phyloP scores from a whole-genome alignment of 2,329 filamentous ascomycete species.

The Aspergillus ustus region DNA sequence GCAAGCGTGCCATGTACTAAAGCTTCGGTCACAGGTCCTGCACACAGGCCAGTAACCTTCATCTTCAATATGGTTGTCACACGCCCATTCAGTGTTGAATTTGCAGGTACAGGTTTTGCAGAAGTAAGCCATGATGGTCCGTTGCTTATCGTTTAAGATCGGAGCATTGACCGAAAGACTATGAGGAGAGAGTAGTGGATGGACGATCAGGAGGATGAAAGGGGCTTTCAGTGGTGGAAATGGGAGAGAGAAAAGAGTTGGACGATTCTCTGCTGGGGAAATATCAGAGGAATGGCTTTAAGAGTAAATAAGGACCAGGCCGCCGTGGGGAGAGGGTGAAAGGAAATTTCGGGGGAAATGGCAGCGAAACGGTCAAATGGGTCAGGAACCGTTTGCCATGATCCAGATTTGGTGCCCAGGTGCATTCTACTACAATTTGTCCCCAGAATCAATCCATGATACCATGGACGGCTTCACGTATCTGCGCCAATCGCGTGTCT shows the following conservation, averaged over 20 bases:
- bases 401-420: background rate
- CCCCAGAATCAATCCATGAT: background rate
- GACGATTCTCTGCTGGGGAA: no score
- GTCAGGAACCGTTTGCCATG: background rate
- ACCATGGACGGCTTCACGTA: background rate
- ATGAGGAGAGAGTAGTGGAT: background rate
- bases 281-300: no score
- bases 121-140: background rate
- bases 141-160: background rate
- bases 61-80: background rate
- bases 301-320: background rate
- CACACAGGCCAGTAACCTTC: slow-evolving; percentile 8
- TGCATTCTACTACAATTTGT: background rate
- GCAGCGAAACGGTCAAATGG: no score
- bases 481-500: background rate
- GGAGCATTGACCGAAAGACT: background rate
- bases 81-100: background rate
- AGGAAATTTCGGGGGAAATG: no score
- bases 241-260: no score
- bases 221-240: no score
- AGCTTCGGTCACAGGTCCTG: slow-evolving; percentile 20
- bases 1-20: slow-evolving; percentile 11
- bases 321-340: background rate
- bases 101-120: background rate
- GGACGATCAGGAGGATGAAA: background rate